Evolutionary conservation across 129 eudicot species (phyloP).

Genomic region (Ambrosia artemisiifolia): DNA sequence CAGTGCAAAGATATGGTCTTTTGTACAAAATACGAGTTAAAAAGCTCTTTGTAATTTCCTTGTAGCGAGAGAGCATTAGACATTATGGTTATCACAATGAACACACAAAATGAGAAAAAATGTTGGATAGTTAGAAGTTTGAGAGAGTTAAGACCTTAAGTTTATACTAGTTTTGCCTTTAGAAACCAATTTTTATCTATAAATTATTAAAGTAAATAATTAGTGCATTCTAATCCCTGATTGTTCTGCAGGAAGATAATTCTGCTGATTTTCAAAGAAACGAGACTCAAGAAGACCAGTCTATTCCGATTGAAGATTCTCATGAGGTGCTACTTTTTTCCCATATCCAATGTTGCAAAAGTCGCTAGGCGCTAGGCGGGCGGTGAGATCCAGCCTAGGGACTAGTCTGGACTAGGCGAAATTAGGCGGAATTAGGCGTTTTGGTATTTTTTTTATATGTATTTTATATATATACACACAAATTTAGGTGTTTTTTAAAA

Average conservation of each 20-base stretch:
- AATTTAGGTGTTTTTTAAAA: too few species aligned
- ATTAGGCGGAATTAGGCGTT: too few species aligned
- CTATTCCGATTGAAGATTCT: conserved; percentile 40
- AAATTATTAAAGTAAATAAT: neutral
- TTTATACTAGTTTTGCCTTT: neutral
- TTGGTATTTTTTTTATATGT: too few species aligned
- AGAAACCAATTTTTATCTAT: neutral
- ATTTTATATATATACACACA: too few species aligned
- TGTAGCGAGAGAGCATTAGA: neutral
- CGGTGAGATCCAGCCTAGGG: too few species aligned
- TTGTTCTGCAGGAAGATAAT: conserved; percentile 53
- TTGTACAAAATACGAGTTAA: neutral
- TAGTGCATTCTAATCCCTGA: neutral
- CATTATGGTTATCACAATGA: neutral
- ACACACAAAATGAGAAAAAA: neutral
- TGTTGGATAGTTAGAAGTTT: neutral
- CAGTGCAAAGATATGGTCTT: neutral
- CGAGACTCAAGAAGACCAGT: conserved; percentile 41
- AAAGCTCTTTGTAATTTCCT: neutral
- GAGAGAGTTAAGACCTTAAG: too few species aligned
- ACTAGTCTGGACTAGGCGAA: too few species aligned
- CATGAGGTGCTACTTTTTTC: conserved; percentile 36
- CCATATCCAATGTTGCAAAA: too few species aligned
- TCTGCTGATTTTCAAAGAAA: conserved; percentile 34
- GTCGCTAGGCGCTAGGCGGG: too few species aligned